A percentile compares a stretch with the other conserved stretches of the same genome.
These are phyloP conservation scores for Amniculicola lignicola DNA, from an alignment of 495 filamentous ascomycete species.

Conservation along the genomic window DNA sequence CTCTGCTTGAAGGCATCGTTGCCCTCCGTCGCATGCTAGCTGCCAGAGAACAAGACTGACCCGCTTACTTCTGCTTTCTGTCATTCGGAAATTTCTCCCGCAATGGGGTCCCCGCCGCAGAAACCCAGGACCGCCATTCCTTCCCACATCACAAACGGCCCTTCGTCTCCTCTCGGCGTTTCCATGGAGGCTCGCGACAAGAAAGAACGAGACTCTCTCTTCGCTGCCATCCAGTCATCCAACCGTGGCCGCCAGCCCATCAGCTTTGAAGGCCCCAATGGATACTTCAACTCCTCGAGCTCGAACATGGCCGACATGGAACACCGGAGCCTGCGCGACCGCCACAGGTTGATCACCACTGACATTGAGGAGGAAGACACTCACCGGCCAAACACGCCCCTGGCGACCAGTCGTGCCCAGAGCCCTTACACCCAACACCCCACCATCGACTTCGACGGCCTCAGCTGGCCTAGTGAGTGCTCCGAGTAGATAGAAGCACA, in stretches of 20 bases:
- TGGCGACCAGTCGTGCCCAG: constrained; percentile 51
- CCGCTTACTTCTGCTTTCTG: no score
- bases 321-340: constrained; percentile 6
- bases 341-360: constrained; percentile 2
- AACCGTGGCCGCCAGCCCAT: constrained; percentile 26
- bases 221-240: constrained; percentile 29
- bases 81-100: background rate
- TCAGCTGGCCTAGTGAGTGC: constrained; percentile 65
- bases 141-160: constrained; percentile 30
- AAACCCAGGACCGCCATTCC: constrained; percentile 32
- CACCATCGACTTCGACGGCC: constrained; percentile 71
- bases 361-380: constrained; percentile 54
- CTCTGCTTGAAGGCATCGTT: background rate
- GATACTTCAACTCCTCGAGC: constrained; percentile 14
- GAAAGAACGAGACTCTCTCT: constrained; percentile 33
- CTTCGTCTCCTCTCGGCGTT: constrained; percentile 23
- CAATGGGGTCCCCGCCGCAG: constrained; percentile 26
- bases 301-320: background rate
- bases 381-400: constrained; percentile 45
- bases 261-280: constrained; percentile 26
- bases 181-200: constrained; percentile 30
- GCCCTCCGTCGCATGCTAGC: background rate
- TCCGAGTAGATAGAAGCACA: background rate
- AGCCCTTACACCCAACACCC: constrained; percentile 64
- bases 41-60: constrained; percentile 5